A percentile compares a stretch with the other conserved stretches of the same genome.
phyloP scores from a whole-genome alignment of 371 early-diverging fungal genomes.

The Circinella umbellata region DNA sequence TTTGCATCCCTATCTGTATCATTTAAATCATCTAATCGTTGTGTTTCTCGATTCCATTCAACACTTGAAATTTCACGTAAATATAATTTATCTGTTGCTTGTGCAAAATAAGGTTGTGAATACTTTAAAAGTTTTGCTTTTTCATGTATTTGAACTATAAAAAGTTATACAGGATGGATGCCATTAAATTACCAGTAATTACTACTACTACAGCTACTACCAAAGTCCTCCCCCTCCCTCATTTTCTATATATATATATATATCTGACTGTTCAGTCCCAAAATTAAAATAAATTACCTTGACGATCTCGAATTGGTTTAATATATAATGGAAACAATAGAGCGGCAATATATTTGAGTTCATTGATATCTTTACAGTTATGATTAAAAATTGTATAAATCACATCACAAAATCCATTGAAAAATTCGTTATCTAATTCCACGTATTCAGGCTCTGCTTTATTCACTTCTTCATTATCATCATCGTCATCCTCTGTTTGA shows the following conservation, averaged over 20 bases:
- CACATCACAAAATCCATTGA: constrained; percentile 67
- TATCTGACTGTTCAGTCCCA: too few species aligned
- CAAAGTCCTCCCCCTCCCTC: too few species aligned
- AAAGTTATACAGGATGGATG: too few species aligned
- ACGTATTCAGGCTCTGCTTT: constrained; percentile 5
- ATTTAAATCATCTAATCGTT: constrained; percentile 16
- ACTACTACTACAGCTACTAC: too few species aligned
- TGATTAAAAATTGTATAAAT: constrained; percentile 78
- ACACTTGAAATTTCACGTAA: constrained; percentile 83
- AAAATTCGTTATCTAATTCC: constrained; percentile 65
- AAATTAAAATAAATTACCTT: constrained; percentile 38
- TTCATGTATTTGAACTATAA: constrained; percentile 55
- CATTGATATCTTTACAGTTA: constrained; percentile 83
- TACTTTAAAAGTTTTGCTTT: constrained; percentile 70
- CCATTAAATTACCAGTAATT: too few species aligned
- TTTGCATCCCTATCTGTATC: constrained; percentile 7
- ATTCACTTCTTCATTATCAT: constrained; percentile 2
- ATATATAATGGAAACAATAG: constrained; percentile 83
- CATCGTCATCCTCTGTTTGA: constrained; percentile 23
- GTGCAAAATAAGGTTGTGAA: constrained; percentile 78
- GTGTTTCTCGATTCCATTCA: constrained; percentile 73
- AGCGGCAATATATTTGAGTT: constrained; percentile 81
- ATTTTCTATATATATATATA: too few species aligned
- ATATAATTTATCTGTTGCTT: constrained; percentile 82
- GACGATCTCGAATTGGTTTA: constrained; percentile 77